Conservation (phyloP, 2,329 filamentous ascomycete species). For the Tolypocladium ovalisporum region DNA sequence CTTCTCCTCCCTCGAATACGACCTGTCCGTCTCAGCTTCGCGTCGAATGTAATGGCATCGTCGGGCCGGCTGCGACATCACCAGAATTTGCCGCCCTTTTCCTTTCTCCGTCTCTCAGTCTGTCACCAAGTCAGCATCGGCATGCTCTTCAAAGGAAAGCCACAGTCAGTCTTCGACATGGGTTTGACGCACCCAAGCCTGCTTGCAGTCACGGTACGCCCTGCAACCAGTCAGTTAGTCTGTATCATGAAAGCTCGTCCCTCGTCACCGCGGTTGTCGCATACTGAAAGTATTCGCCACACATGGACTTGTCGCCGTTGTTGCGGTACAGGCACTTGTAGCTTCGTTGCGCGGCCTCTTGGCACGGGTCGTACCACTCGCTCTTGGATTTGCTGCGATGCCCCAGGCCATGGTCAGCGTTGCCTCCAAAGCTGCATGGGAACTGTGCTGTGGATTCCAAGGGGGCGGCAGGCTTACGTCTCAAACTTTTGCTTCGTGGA, state of each 20-base stretch:
- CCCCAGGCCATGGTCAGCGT: background rate
- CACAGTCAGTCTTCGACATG: background rate
- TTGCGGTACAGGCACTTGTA: conserved; percentile 85
- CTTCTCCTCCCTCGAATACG: background rate
- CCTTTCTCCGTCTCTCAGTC: conserved; percentile 12
- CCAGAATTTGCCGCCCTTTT: conserved; percentile 7
- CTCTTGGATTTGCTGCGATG: conserved; percentile 71
- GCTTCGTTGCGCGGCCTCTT: conserved; percentile 78
- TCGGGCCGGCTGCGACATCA: conserved; percentile 3
- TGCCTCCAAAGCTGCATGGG: background rate
- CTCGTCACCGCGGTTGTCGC: conserved; percentile 20
- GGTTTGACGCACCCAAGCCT: conserved; percentile 62
- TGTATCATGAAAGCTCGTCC: too few species aligned
- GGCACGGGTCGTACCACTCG: conserved; percentile 91
- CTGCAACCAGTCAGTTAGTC: conserved; percentile 31
- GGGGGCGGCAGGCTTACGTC: conserved; percentile 33
- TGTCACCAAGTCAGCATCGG: background rate
- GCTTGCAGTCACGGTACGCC: conserved; percentile 90
- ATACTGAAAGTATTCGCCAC: conserved; percentile 90
- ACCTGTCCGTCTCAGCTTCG: background rate
- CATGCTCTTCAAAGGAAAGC: background rate
- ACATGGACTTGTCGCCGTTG: conserved; percentile 78
- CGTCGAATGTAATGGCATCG: background rate
- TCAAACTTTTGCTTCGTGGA: conserved; percentile 54
- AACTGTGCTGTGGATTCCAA: background rate